A percentile compares a stretch with the other conserved stretches of the same genome.
Evolutionary conservation across 352 stramenopile species (phyloP).

Genomic region (Phytopythium sindhum): DNA sequence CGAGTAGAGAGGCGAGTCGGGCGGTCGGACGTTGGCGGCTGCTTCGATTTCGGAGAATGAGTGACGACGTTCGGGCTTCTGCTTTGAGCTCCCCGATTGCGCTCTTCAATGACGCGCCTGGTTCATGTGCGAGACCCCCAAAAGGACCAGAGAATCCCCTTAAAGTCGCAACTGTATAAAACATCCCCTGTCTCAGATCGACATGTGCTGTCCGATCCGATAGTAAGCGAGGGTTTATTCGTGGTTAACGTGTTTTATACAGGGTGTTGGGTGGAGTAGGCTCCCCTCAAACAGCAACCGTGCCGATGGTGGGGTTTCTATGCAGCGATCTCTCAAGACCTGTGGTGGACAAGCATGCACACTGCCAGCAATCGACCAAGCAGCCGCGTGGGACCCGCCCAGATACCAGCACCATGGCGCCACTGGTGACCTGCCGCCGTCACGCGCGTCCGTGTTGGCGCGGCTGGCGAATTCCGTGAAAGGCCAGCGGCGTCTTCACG

Average conservation of each 20-base stretch:
- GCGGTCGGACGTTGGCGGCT: slow-evolving; percentile 5
- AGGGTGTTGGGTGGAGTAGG: not conserved
- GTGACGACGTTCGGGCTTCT: not conserved
- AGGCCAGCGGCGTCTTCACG: not conserved
- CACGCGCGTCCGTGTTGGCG: not conserved
- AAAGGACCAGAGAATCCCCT: not conserved
- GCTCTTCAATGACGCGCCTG: slow-evolving; percentile 10
- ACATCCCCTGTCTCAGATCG: slow-evolving; percentile 6
- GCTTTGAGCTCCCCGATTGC: not conserved
- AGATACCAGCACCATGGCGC: slow-evolving; percentile 1
- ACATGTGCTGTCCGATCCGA: not conserved
- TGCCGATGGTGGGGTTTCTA: slow-evolving; percentile 8
- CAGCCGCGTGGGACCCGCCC: not conserved
- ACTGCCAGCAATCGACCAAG: not conserved
- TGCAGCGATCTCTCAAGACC: not conserved
- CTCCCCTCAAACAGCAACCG: slow-evolving; percentile 12
- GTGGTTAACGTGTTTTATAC: not conserved
- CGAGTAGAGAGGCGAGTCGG: not conserved
- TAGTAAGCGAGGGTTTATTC: not conserved
- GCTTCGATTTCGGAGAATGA: slow-evolving; percentile 29
- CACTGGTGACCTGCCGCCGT: not conserved
- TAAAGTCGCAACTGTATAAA: slow-evolving; percentile 4
- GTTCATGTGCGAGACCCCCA: not conserved
- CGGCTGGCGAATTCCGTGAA: not conserved
- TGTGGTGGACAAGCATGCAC: not conserved